Base-by-base conservation (phyloP, 768 basidiomycete species). In the Tephrocybe sp. region DNA sequence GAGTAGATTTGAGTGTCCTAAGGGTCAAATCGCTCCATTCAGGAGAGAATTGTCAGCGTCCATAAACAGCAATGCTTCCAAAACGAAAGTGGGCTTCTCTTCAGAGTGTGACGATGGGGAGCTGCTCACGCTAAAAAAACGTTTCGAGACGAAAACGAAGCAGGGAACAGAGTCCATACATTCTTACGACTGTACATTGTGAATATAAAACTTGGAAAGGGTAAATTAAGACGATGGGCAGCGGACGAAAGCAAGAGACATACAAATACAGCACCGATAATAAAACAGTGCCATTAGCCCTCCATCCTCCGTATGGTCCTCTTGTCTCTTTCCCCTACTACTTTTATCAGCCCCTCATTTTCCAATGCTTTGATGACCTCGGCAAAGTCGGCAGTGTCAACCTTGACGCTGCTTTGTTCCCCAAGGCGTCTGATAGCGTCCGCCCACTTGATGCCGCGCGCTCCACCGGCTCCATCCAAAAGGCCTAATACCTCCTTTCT, bases 321-420 rank as follows among this genome's bases (percentile, higher is more conserved):
- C 70, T 76, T 83, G 28, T 97, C 92, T 47, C 90, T 78, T 63
- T 95, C 92, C 1, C 95, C 95, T 6, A 89, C 77, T 4, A 96
- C 85, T 64, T 88, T 93, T 44, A 98, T 70, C 22, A 86, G 43
- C 0, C 95, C 95, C 67, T 98, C 95, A 43, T 85, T 86, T 76
- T 93, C 89, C 56, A 95, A 67, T 19, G 70, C 77, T 61, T 79
- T 83, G 56, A 93, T 73, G 19, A 91, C 88, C 69, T 90, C 88
- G 30, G 76, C 64, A 66, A 99, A 95, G 68, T 98, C 96, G 1
- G 77, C 71, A 28, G 77, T 56, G 56, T 93, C 92, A 48, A 98
- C 77, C 52, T 80, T 82, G 53, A 96, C 75, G 49, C 84, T 87
- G 52, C 89, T 92, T 76, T 98, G 96, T 51, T 84, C 82, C 34